phyloP scores from a whole-genome alignment of 345 rosid genomes.

The Gossypium australe region DNA sequence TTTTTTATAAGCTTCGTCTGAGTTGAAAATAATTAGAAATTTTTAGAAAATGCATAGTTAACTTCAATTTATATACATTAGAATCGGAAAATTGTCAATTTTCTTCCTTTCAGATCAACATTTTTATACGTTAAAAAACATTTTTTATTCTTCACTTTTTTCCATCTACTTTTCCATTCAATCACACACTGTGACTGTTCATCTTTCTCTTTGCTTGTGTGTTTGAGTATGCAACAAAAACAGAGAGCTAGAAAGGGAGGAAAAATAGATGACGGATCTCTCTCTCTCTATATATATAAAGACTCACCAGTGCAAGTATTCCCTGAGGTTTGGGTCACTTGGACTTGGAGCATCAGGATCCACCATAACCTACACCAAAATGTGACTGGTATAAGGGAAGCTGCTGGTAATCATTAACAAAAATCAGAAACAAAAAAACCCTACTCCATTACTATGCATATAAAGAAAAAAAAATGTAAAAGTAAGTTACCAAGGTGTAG shows the following conservation, averaged over 20 bases:
- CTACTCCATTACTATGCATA: not conserved
- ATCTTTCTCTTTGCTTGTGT: not conserved
- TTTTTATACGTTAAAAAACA: not conserved
- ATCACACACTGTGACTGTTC: not conserved
- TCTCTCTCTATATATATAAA: too few species aligned
- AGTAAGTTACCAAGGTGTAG: conserved; percentile 48
- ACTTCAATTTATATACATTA: too few species aligned
- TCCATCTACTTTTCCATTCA: too few species aligned
- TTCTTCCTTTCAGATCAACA: too few species aligned
- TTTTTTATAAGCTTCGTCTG: too few species aligned
- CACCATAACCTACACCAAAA: conserved; percentile 48
- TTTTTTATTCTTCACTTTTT: not conserved
- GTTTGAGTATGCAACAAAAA: not conserved
- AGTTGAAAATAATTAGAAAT: too few species aligned
- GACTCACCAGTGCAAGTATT: conserved; percentile 58
- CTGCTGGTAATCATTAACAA: not conserved
- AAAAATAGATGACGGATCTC: not conserved
- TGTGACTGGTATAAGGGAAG: not conserved
- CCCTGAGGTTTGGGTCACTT: conserved; percentile 52
- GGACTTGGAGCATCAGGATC: conserved; percentile 82
- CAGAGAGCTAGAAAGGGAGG: not conserved
- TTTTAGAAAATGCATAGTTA: too few species aligned
- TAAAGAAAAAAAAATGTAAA: not conserved
- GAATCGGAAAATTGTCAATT: too few species aligned
- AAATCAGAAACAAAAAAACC: not conserved